A percentile compares a stretch with the other conserved stretches of the same genome.
Evolutionary conservation across 2,329 filamentous ascomycete species (phyloP).

Genomic region (Trichophyton verrucosum): DNA sequence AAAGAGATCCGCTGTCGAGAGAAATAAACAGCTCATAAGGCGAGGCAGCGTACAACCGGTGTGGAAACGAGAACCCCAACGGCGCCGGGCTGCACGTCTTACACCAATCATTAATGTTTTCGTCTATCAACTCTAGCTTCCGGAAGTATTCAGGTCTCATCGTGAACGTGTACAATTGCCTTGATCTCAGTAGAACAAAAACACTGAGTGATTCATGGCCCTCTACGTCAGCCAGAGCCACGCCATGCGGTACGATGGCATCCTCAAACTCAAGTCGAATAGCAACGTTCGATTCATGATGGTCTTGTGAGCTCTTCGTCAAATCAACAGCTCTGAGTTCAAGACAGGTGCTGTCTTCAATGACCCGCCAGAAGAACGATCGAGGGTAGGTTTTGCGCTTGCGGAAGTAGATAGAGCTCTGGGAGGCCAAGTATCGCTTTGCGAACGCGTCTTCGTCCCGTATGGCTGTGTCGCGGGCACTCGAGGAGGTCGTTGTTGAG

Average conservation of each 20-base stretch:
- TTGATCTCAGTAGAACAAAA: constrained; percentile 67
- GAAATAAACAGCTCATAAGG: constrained; percentile 66
- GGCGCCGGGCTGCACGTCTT: constrained; percentile 62
- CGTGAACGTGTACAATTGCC: constrained; percentile 71
- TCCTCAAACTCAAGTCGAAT: constrained; percentile 67
- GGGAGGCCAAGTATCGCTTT: constrained; percentile 57
- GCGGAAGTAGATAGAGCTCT: constrained; percentile 76
- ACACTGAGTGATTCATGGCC: constrained; percentile 66
- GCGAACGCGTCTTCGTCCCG: constrained; percentile 59
- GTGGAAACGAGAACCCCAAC: constrained; percentile 64
- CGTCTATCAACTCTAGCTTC: constrained; percentile 55
- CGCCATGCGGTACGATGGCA: constrained; percentile 60
- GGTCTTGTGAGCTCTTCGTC: constrained; percentile 51
- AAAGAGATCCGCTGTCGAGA: constrained; percentile 34
- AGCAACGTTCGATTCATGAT: constrained; percentile 57
- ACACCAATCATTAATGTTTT: constrained; percentile 62
- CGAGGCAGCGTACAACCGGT: constrained; percentile 64
- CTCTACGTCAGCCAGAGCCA: constrained; percentile 68
- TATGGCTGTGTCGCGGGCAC: constrained; percentile 30
- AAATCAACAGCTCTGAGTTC: constrained; percentile 77
- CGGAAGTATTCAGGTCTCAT: constrained; percentile 73
- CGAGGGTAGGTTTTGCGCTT: constrained; percentile 62
- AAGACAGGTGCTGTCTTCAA: constrained; percentile 66
- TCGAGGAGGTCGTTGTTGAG: constrained; percentile 34
- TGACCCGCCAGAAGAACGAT: constrained; percentile 80